Evolutionary conservation across 306 rosid genomes (phyloP), one percentile per base, ranked within the genome.

Genomic region (Vigna trinervia): DNA sequence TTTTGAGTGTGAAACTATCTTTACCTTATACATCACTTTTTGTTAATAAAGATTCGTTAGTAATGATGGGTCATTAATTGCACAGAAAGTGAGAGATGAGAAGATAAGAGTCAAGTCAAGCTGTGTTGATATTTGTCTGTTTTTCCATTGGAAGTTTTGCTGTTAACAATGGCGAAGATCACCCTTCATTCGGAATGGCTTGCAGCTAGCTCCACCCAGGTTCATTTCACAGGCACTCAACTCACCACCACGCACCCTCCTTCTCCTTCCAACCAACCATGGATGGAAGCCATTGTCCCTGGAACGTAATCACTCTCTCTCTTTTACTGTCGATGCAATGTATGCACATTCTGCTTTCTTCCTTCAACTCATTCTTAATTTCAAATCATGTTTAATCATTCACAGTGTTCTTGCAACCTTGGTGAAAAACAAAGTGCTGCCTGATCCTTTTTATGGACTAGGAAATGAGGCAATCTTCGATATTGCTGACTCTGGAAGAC

Each of bases 211-310:
- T 89, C 86, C 45, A 83, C 86, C 1, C 92, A 89, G 19, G 91
- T 92, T 58, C 60, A 72, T 14, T 85, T 83, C 81, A 85, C 22
- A 57, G 98, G 97, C 19, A 82, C 72, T 74, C 95, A 89, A 78
- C 97, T 94, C 85, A 94, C 98, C 30, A 89, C 98, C 5, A 84
- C 97, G 41, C 78, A 90, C 63, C 95, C 93, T 77, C 97, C 98
- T 22, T 70, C 93, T 47, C 81, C 65, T 32, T 63, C 90, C 74
- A 52, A 81, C 51, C 81, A 87, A 4, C 98, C 96, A 6, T 94
- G 98, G 98, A 87, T 92, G 82, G 82, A 87, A 73, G 98, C 98
- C 48, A 77, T 81, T 26, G 90, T 94, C 3, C 98, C 98, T 50
- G 93, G 92, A 83, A 92, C 98, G 98, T 92, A 83, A 80, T 76